Evolutionary conservation across 2,329 filamentous ascomycete genomes (phyloP), one percentile per base, ranked within the genome.

Genomic region (Aureobasidium pullulans): DNA sequence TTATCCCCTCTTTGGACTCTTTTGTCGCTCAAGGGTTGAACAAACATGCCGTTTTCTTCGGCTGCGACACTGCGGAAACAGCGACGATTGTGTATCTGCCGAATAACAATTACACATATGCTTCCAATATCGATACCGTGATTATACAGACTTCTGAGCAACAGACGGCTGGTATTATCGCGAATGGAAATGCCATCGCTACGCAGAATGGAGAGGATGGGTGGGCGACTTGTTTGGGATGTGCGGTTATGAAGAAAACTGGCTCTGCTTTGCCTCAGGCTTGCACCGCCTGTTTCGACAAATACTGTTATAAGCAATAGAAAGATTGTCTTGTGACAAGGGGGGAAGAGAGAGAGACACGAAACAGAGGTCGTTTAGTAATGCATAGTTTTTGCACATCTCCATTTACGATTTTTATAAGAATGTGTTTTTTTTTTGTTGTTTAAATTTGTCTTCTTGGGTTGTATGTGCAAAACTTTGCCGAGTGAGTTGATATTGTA

Each of bases 11-110:
- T 66, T 74, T 73, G 49, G 71, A 77, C 63, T 82, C 79, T 1
- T 86, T 86, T 66, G 66, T 84, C 64, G 78, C 81, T 66, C 71
- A 81, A 10, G 80, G 81, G 16, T 73, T 86, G 61, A 86, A 86
- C 74, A 74, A 76, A 60, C 76, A 77, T 39, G 83, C 84, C 0
- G 78, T 79, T 53, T 87, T 87, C 69, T 87, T 87, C 69, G 84
- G 84, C 65, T 87, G 84, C 73, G 73, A 80, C 64, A 62, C 69
- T 11, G 19, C 63, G 0, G 61, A 60, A 15, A 66, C 66, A 8
- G 50, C 68, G 8, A 69, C 70, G 47, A 69, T 77, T 34, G 66
- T 77, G n/a, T 77, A 72, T 57, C 61, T 80, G 39, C 78, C 77
- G 1, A 80, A 80, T 61, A 64, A 66, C 8, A 64, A 71, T 11